Evolutionary conservation across 768 basidiomycete genomes (phyloP).

Genomic region (Hygrophorus pudorinus): DNA sequence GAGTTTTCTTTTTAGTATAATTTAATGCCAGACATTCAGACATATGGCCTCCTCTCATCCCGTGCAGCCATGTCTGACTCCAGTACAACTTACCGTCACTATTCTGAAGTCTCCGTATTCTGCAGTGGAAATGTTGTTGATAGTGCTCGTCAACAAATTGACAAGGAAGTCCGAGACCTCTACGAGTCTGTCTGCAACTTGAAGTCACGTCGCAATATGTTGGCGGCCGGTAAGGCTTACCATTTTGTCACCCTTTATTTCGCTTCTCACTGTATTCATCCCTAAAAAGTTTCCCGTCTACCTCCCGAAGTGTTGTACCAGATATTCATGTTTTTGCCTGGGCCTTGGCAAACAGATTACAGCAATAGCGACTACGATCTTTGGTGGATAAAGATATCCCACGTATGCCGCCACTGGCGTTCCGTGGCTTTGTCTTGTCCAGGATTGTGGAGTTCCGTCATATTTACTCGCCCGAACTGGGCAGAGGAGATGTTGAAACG

Average conservation of each 20-base stretch:
- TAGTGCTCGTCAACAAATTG: slow-evolving; percentile 21
- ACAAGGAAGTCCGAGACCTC: slow-evolving; percentile 25
- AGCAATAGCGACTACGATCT: slow-evolving; percentile 7
- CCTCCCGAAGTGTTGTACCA: slow-evolving; percentile 32
- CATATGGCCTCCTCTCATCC: too few relatives aligned
- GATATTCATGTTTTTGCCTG: slow-evolving; percentile 23
- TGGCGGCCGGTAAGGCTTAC: slow-evolving; percentile 17
- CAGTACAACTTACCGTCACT: not conserved
- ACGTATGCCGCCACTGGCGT: slow-evolving; percentile 35
- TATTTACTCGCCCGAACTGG: slow-evolving; percentile 24
- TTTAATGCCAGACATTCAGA: too few relatives aligned
- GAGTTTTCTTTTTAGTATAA: too few relatives aligned
- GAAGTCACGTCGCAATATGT: slow-evolving; percentile 25
- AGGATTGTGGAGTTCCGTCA: slow-evolving; percentile 29
- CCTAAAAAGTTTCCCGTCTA: slow-evolving; percentile 19
- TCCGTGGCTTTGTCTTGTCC: slow-evolving; percentile 30
- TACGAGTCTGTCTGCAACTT: slow-evolving; percentile 24
- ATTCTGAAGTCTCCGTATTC: not conserved
- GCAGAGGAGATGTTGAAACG: slow-evolving; percentile 33
- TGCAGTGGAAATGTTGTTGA: not conserved
- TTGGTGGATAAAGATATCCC: slow-evolving; percentile 28
- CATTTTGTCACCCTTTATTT: too few relatives aligned
- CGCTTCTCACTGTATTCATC: too few relatives aligned
- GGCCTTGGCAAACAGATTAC: slow-evolving; percentile 8
- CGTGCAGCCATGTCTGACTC: not conserved